Conservation (phyloP, 2,329 filamentous ascomycete genomes). For the Penicillium sp. region DNA sequence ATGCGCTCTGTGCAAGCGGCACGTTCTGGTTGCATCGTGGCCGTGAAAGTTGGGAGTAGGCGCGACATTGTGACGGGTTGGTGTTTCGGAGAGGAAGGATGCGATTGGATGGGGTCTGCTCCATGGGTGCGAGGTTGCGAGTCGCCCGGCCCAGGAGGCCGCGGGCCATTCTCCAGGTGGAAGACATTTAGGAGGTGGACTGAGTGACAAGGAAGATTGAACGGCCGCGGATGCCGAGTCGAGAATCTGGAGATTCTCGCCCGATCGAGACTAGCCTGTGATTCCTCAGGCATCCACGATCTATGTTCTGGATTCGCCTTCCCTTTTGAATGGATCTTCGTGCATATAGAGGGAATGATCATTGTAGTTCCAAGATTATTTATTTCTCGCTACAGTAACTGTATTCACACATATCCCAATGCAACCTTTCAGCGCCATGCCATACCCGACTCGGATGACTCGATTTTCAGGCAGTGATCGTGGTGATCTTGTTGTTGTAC, state of each 20-base stretch:
- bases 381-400: no score
- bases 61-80: conserved; percentile 19
- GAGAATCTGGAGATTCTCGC: conserved; percentile 24
- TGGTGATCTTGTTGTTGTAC: conserved; percentile 13
- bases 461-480: conserved; percentile 11
- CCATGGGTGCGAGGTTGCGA: conserved; percentile 10
- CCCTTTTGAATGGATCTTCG: no score
- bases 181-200: conserved; percentile 24
- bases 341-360: no score
- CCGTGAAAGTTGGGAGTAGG: conserved; percentile 20
- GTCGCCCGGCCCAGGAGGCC: conserved; percentile 17
- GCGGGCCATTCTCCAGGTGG: conserved; percentile 21
- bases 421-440: not conserved
- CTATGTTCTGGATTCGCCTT: no score
- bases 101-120: conserved; percentile 12
- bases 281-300: conserved; percentile 11
- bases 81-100: conserved; percentile 16
- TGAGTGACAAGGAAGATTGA: conserved; percentile 6
- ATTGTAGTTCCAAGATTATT: no score
- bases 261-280: conserved; percentile 19
- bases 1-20: conserved; percentile 13
- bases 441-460: not conserved
- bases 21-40: conserved; percentile 15
- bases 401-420: not conserved
- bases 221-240: conserved; percentile 9